A percentile compares a stretch with the other conserved stretches of the same genome.
These are phyloP conservation scores for Puccinia triticina DNA, from an alignment of 1,284 basidiomycete genomes.

Conservation along the genomic window DNA sequence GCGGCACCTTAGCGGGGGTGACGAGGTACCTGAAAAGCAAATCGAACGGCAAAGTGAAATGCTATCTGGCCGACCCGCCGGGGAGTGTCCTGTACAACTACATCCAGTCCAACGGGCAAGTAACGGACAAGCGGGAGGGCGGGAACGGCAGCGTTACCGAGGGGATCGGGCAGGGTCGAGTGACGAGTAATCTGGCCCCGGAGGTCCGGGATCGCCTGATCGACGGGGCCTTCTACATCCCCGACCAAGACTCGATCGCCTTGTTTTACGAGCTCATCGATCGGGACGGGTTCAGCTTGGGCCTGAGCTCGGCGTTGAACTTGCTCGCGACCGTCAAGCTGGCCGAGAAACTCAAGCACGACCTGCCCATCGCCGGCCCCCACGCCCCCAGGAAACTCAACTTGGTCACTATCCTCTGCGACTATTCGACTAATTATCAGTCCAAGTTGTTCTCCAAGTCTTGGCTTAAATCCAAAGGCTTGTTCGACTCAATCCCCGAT, in stretches of 20 bases:
- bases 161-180: slow-evolving; percentile 95
- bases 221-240: slow-evolving; percentile 79
- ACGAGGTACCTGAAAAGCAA: slow-evolving; percentile 59
- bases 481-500: slow-evolving; percentile 78
- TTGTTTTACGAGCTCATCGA: slow-evolving; percentile 94
- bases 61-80: slow-evolving; percentile 68
- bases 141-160: slow-evolving; percentile 89
- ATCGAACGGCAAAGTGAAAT: slow-evolving; percentile 58
- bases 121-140: slow-evolving; percentile 71
- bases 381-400: slow-evolving; percentile 70
- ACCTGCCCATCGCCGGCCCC: not conserved
- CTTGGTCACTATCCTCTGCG: slow-evolving; percentile 87
- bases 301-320: slow-evolving; percentile 93
- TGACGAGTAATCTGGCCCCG: slow-evolving; percentile 89
- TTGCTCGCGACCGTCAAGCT: slow-evolving; percentile 90
- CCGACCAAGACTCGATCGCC: slow-evolving; percentile 84
- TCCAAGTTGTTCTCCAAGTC: slow-evolving; percentile 90
- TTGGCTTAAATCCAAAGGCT: slow-evolving; percentile 84
- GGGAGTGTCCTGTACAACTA: slow-evolving; percentile 89
- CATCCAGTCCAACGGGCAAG: slow-evolving; percentile 74
- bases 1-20: slow-evolving; percentile 60
- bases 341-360: slow-evolving; percentile 69
- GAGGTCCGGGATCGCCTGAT: slow-evolving; percentile 72
- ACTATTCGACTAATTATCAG: slow-evolving; percentile 89
- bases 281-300: slow-evolving; percentile 90